Conservation (phyloP, 257 asterid genomes). For the Penstemon davidsonii region DNA sequence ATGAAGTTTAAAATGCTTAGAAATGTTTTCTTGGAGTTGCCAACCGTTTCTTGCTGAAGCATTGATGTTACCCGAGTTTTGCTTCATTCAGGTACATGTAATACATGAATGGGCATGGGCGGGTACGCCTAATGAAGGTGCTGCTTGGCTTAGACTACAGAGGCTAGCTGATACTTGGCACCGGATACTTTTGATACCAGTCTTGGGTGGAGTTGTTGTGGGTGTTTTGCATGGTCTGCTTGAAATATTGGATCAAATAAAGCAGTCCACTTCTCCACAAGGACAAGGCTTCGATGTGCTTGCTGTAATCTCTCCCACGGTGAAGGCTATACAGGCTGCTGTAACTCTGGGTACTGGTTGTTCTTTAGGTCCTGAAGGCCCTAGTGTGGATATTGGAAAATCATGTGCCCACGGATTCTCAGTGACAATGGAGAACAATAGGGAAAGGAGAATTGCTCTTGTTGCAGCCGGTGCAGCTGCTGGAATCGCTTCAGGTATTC, state of each 20-base stretch:
- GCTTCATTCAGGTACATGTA: conserved; percentile 70
- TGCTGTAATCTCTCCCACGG: conserved; percentile 72
- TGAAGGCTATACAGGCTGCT: conserved; percentile 95
- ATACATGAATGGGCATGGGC: conserved; percentile 99
- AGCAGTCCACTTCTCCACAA: conserved; percentile 66
- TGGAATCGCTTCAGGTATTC: conserved; percentile 93
- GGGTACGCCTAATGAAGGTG: conserved; percentile 98
- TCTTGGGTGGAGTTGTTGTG: conserved; percentile 92
- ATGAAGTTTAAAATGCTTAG: conserved; percentile 1
- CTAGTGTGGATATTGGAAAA: conserved; percentile 97
- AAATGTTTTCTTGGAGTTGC: not conserved
- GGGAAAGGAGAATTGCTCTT: conserved; percentile 96
- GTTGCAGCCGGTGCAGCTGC: conserved; percentile 99
- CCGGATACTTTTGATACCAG: conserved; percentile 88
- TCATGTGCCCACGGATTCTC: conserved; percentile 96
- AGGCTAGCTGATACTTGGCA: conserved; percentile 97
- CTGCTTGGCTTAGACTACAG: conserved; percentile 96
- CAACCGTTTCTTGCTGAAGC: not conserved
- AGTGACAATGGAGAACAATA: conserved; percentile 89
- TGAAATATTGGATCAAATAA: conserved; percentile 81
- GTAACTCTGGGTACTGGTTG: conserved; percentile 91
- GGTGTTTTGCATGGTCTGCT: conserved; percentile 96
- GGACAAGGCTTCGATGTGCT: conserved; percentile 81
- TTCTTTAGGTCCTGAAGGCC: conserved; percentile 99
- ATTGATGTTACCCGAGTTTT: conserved; percentile 22